A percentile compares a stretch with the other conserved stretches of the same genome.
Evolutionary conservation across 1,284 basidiomycete genomes (phyloP).

Genomic region (Tilletia walkeri): DNA sequence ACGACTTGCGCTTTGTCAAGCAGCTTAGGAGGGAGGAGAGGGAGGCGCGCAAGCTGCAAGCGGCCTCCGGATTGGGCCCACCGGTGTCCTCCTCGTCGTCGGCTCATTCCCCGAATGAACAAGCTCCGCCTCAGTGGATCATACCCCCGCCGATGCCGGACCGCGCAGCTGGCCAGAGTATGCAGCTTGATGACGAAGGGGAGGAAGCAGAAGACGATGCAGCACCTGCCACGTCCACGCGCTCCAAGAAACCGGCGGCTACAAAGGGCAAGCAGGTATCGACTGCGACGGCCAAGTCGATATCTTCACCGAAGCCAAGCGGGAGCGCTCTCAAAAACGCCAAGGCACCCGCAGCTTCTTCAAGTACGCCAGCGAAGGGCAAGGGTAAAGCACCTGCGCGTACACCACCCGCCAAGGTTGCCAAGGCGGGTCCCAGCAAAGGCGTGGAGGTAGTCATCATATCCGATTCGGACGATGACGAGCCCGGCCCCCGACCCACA

Average conservation of each 20-base stretch:
- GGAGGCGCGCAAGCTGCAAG: not conserved
- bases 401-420: not conserved
- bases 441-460: not conserved
- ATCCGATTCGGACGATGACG: slow-evolving; percentile 1
- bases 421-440: not conserved
- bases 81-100: not conserved
- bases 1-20: slow-evolving; percentile 10
- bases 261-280: too few relatives aligned
- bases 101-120: not conserved
- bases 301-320: not conserved
- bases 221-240: not conserved
- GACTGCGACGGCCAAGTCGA: too few relatives aligned
- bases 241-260: not conserved
- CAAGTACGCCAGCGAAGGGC: not conserved
- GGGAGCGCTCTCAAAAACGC: not conserved
- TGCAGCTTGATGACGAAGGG: not conserved
- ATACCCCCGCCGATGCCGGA: not conserved
- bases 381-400: not conserved
- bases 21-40: slow-evolving; percentile 6
- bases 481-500: too few relatives aligned
- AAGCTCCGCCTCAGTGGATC: not conserved
- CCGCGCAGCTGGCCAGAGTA: not conserved
- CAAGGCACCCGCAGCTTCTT: not conserved
- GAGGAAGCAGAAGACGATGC: too few relatives aligned
- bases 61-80: not conserved